These are phyloP conservation scores for Magnusiomyces fungicola DNA, from an alignment of 1,139 yeast genomes.

Conservation along the genomic window DNA sequence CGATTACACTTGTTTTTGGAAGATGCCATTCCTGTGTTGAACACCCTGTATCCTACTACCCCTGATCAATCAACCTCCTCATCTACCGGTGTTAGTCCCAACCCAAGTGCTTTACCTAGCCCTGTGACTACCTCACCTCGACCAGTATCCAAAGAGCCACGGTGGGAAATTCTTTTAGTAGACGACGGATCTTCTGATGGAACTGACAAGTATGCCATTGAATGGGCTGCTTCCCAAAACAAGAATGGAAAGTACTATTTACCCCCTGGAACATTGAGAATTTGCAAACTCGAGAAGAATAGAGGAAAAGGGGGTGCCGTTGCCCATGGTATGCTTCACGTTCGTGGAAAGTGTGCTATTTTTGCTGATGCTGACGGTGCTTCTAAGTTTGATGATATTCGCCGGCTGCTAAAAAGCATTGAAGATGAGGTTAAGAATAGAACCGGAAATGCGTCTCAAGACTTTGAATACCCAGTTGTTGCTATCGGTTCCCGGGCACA, in stretches of 20 bases:
- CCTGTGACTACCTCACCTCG: slow-evolving; percentile 13
- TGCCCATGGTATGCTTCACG: slow-evolving; percentile 77
- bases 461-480: slow-evolving; percentile 40
- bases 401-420: slow-evolving; percentile 44
- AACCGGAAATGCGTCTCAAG: not conserved
- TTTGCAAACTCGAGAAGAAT: slow-evolving; percentile 59
- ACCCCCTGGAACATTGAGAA: slow-evolving; percentile 56
- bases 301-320: slow-evolving; percentile 99
- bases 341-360: slow-evolving; percentile 64
- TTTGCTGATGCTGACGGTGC: slow-evolving; percentile 99
- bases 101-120: slow-evolving; percentile 1
- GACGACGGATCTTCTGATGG: slow-evolving; percentile 90
- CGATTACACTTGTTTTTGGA: slow-evolving; percentile 70
- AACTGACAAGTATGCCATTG: slow-evolving; percentile 65
- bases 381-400: slow-evolving; percentile 66
- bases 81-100: not conserved
- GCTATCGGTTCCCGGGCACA: slow-evolving; percentile 95
- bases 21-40: slow-evolving; percentile 60
- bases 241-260: slow-evolving; percentile 25
- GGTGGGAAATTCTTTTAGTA: slow-evolving; percentile 73
- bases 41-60: slow-evolving; percentile 27
- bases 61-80: not conserved
- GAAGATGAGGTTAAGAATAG: slow-evolving; percentile 27
- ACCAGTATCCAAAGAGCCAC: slow-evolving; percentile 15
- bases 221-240: slow-evolving; percentile 43